A percentile compares a stretch with the other conserved stretches of the same genome.
These are phyloP conservation scores for Sedum album DNA, from an alignment of 164 flowering plant genomes.

Conservation along the genomic window DNA sequence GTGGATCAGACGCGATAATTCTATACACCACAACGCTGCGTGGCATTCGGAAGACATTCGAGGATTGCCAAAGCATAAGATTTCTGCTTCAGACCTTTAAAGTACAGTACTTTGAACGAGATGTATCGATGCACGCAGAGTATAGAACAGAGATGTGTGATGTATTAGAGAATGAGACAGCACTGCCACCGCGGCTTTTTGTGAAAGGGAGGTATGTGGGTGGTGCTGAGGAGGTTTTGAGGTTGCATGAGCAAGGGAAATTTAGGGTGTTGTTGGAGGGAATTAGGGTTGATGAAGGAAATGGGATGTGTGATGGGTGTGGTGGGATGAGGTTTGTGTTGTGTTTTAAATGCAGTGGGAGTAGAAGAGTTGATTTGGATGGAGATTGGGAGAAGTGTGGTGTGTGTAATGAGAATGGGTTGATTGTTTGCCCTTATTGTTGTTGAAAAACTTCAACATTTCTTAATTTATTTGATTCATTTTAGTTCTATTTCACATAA, in stretches of 20 bases:
- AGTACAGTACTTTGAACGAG: conserved; percentile 55
- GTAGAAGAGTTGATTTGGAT: conserved; percentile 18
- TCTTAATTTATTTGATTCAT: not conserved
- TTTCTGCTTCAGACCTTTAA: conserved; percentile 52
- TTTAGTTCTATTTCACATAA: too few relatives aligned
- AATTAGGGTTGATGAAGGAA: conserved; percentile 16
- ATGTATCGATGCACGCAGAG: conserved; percentile 75
- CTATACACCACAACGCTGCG: conserved; percentile 78
- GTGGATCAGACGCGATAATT: conserved; percentile 51
- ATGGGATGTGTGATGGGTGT: conserved; percentile 26
- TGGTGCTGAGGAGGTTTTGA: conserved; percentile 39
- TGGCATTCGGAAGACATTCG: conserved; percentile 82
- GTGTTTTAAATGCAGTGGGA: conserved; percentile 35
- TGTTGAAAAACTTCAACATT: conserved; percentile 10
- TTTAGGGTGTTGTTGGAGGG: conserved; percentile 29
- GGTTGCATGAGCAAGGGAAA: conserved; percentile 37
- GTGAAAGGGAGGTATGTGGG: conserved; percentile 76
- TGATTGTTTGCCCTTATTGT: conserved; percentile 33
- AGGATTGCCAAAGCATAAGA: conserved; percentile 53
- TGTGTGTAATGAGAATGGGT: conserved; percentile 44
- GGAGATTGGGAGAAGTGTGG: conserved; percentile 16
- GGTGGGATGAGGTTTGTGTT: conserved; percentile 33
- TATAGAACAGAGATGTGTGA: conserved; percentile 66
- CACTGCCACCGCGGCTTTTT: conserved; percentile 69
- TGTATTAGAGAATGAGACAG: conserved; percentile 34